Conservation (phyloP, 2,329 filamentous ascomycete species). For the Apiospora koreana region DNA sequence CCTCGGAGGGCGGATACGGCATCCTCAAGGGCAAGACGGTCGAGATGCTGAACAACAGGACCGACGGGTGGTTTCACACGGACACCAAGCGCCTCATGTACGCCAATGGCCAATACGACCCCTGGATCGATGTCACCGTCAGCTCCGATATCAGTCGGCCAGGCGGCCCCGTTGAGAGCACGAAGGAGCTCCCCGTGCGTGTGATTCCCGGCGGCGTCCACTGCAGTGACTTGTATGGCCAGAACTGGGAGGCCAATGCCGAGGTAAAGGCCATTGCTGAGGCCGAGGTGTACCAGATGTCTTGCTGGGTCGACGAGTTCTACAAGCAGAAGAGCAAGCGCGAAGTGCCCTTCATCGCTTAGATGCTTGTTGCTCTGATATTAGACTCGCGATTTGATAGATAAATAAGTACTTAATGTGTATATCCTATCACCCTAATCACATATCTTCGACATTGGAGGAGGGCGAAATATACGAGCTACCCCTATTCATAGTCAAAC, state of each 20-base stretch:
- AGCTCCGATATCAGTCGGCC: slow-evolving; percentile 36
- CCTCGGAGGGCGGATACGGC: slow-evolving; percentile 34
- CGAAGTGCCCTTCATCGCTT: neutral
- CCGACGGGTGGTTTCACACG: slow-evolving; percentile 44
- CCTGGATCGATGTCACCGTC: slow-evolving; percentile 42
- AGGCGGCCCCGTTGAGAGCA: slow-evolving; percentile 38
- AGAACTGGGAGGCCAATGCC: slow-evolving; percentile 52
- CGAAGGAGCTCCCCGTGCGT: slow-evolving; percentile 32
- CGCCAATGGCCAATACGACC: slow-evolving; percentile 42
- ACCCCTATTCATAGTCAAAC: too few relatives aligned
- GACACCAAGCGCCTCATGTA: slow-evolving; percentile 39
- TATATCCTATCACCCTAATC: neutral
- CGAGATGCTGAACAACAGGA: slow-evolving; percentile 36
- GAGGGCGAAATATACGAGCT: too few relatives aligned
- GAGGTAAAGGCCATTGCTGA: slow-evolving; percentile 52
- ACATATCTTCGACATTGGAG: neutral
- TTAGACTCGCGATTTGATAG: neutral
- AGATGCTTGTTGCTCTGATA: neutral
- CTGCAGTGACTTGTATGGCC: slow-evolving; percentile 40
- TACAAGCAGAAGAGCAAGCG: slow-evolving; percentile 31
- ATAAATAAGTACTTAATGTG: neutral
- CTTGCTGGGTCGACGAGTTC: slow-evolving; percentile 55
- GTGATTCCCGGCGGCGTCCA: slow-evolving; percentile 39
- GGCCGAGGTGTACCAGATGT: slow-evolving; percentile 51
- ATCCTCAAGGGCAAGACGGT: slow-evolving; percentile 33